Base-by-base conservation (phyloP, 768 basidiomycete species). In the Serendipita sp. region DNA sequence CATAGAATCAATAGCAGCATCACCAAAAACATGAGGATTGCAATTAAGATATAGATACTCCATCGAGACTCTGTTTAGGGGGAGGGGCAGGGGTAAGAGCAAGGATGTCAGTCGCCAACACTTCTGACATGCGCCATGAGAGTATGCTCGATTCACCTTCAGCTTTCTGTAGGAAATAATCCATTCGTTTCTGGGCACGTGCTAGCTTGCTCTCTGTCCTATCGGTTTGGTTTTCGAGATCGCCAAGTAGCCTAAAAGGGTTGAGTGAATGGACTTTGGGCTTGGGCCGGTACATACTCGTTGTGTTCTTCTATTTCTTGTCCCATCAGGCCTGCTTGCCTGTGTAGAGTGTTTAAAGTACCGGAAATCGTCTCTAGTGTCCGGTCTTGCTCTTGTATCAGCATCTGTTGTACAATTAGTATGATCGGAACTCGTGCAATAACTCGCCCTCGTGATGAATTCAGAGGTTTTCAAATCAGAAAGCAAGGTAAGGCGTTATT, bases 261-360 rank as follows among this genome's bases (percentile, higher is more conserved):
- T 32, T 41, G 48, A 32, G 32, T 23, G 1, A 10, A 44, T 47
- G 41, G 7, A 34, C 1, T 10, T 30, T 34, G 11, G 16, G 60
- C 67, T 73, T 38, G 3, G 38, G 30, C 2, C n/a, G n/a, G n/a
- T 8, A 70, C 83, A 67, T 67, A 95, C 95, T 91, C 90, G 69
- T 87, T 89, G 70, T 99, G 96, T 71, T 94, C 91, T 7, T 73
- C 77, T 60, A 98, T 89, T 72, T 99, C 96, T 65, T 83, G 84
- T 0, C 95, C 95, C 84, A 99, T 99, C 36, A 97, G 77, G 10
- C 87, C 88, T 0, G 96, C 96, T 75, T 98, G 96, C 68, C 89
- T 85, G 0, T 86, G 85, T 4, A 99, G 77, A 0, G 88, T 93
- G 65, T 72, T 83, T 63, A 99, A 74, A 1, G 94, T 93, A 0